phyloP scores from a whole-genome alignment of 2,329 filamentous ascomycete species.

The Stagonosporopsis vannaccii region DNA sequence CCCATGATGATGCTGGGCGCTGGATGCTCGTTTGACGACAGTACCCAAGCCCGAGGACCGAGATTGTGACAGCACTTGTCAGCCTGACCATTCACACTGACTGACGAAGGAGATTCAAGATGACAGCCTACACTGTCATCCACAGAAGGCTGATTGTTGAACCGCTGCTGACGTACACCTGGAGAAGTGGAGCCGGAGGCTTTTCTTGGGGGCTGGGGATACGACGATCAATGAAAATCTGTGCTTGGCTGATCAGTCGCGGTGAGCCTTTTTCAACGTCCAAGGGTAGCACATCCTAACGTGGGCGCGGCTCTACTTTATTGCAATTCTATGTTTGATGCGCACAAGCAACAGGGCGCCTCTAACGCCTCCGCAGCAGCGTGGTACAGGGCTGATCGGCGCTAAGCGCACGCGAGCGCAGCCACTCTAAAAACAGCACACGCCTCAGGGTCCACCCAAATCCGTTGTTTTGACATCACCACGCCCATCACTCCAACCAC shows the following conservation, averaged over 20 bases:
- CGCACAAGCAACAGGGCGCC: conserved; percentile 5
- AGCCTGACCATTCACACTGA: neutral
- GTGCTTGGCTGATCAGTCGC: neutral
- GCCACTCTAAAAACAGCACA: conserved; percentile 20
- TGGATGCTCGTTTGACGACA: neutral
- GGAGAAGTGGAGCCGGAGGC: conserved; percentile 15
- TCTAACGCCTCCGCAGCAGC: conserved; percentile 4
- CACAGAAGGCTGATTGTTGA: neutral
- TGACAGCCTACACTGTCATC: neutral
- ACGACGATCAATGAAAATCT: conserved; percentile 10
- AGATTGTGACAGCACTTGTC: neutral
- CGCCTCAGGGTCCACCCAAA: conserved; percentile 14
- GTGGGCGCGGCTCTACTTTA: conserved; percentile 7
- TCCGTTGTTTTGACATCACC: conserved; percentile 13
- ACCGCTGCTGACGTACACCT: conserved; percentile 12
- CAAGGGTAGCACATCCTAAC: neutral
- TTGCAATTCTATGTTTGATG: conserved; percentile 6
- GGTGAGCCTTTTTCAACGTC: neutral
- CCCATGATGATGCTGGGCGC: neutral
- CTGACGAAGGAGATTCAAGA: neutral
- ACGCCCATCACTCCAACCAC: conserved; percentile 12
- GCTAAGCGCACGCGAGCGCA: conserved; percentile 5
- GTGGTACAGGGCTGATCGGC: conserved; percentile 11
- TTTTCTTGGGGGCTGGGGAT: conserved; percentile 10
- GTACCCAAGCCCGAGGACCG: neutral